phyloP scores from a whole-genome alignment of 2,329 filamentous ascomycete species.

The Rutstroemia sydowiana region DNA sequence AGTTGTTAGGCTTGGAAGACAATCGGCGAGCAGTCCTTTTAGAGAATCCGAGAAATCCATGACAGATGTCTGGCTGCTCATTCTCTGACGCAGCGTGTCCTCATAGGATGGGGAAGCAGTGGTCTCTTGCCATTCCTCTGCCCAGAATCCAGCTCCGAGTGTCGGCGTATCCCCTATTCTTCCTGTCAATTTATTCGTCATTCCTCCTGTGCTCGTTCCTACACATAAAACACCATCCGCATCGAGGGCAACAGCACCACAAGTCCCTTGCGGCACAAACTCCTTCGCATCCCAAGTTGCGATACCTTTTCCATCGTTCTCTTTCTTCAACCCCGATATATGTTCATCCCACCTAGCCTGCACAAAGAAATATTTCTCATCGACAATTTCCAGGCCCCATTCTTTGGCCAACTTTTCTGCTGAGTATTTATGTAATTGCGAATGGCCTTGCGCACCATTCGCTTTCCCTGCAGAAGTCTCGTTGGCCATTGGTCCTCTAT shows the following conservation, averaged over 20 bases:
- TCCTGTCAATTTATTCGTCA: slow-evolving; percentile 85
- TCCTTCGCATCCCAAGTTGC: slow-evolving; percentile 52
- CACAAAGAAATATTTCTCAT: slow-evolving; percentile 69
- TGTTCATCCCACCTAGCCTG: slow-evolving; percentile 75
- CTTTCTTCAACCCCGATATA: slow-evolving; percentile 45
- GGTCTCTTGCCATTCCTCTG: slow-evolving; percentile 64
- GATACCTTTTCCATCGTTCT: slow-evolving; percentile 35
- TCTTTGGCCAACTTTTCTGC: slow-evolving; percentile 60
- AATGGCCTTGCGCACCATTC: slow-evolving; percentile 55
- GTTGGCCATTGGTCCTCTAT: slow-evolving; percentile 25
- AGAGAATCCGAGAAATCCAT: slow-evolving; percentile 39
- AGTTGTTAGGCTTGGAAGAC: slow-evolving; percentile 43
- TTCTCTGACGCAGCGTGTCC: slow-evolving; percentile 25
- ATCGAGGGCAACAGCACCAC: slow-evolving; percentile 76
- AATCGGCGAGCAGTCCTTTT: slow-evolving; percentile 47
- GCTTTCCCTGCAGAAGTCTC: slow-evolving; percentile 1
- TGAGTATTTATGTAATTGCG: slow-evolving; percentile 57
- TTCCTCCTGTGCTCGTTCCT: slow-evolving; percentile 64
- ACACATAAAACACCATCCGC: slow-evolving; percentile 63
- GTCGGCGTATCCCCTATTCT: slow-evolving; percentile 82
- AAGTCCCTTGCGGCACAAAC: slow-evolving; percentile 76
- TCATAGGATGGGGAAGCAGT: not conserved
- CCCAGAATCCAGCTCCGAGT: slow-evolving; percentile 82
- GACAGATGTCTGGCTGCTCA: slow-evolving; percentile 24
- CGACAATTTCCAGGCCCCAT: slow-evolving; percentile 65